A percentile compares a stretch with the other conserved stretches of the same genome.
These are phyloP conservation scores for Solanum peruvianum DNA, from an alignment of 257 asterid species.

Conservation along the genomic window DNA sequence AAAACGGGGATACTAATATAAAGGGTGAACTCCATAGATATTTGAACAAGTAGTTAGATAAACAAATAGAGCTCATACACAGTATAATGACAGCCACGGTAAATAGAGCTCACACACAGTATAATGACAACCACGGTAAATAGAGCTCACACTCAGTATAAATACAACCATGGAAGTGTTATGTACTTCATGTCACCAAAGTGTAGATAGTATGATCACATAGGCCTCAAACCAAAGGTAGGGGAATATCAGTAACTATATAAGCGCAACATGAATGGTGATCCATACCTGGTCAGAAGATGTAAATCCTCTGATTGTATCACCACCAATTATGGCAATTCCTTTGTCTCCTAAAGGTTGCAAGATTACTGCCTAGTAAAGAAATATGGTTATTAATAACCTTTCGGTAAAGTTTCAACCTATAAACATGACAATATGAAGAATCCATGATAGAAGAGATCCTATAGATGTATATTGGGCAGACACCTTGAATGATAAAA, in stretches of 20 bases:
- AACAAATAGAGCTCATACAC: background rate
- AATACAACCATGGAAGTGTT: background rate
- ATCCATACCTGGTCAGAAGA: conserved; percentile 70
- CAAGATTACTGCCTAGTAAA: conserved; percentile 74
- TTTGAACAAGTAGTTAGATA: background rate
- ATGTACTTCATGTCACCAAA: background rate
- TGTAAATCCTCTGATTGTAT: conserved; percentile 82
- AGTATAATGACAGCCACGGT: background rate
- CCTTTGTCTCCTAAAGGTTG: conserved; percentile 89
- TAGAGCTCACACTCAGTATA: background rate
- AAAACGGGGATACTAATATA: background rate
- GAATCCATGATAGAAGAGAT: background rate
- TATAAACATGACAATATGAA: background rate
- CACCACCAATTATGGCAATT: conserved; percentile 79
- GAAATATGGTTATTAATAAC: background rate
- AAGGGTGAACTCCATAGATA: background rate
- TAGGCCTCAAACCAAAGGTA: background rate
- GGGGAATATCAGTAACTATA: background rate
- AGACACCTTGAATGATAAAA: background rate
- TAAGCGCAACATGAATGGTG: background rate
- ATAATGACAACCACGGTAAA: background rate
- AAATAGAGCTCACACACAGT: background rate
- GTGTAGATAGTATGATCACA: background rate
- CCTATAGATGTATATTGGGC: background rate
- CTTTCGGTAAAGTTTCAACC: background rate